Conservation (phyloP, 2,329 filamentous ascomycete species). For the Neofusicoccum sp. region DNA sequence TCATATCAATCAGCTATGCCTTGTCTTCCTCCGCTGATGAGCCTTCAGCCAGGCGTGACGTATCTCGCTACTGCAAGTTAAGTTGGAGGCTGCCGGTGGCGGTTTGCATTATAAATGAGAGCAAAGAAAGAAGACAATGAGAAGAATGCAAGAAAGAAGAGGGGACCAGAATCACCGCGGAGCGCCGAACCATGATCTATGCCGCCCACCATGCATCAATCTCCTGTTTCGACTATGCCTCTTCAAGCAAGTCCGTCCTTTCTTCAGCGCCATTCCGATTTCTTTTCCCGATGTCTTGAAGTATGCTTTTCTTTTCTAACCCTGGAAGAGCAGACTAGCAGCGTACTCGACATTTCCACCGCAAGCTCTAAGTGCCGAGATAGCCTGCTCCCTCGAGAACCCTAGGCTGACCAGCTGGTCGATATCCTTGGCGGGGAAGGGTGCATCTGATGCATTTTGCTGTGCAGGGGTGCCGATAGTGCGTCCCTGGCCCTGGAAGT, state of each 20-base stretch:
- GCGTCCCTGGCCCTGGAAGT: conserved; percentile 33
- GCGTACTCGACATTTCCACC: conserved; percentile 85
- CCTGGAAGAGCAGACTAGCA: conserved; percentile 70
- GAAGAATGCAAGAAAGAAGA: background rate
- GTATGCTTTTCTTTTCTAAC: background rate
- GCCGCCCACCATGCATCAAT: conserved; percentile 16
- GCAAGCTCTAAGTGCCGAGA: conserved; percentile 77
- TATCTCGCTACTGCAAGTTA: background rate
- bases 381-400: conserved; percentile 71
- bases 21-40: background rate
- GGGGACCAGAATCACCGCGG: conserved; percentile 3
- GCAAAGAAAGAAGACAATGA: background rate
- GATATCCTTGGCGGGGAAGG: conserved; percentile 64
- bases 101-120: background rate
- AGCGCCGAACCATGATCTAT: conserved; percentile 19
- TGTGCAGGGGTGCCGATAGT: conserved; percentile 27
- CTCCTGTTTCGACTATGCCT: background rate
- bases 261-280: background rate
- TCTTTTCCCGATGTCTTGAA: conserved; percentile 39
- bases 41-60: background rate
- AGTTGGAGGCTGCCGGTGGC: background rate
- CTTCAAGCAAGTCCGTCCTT: background rate
- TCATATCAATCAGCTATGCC: background rate
- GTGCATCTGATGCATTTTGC: conserved; percentile 21
- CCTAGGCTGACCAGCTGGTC: conserved; percentile 75